These are phyloP conservation scores for Macrolepiota dolichaula DNA, from an alignment of 768 basidiomycete genomes.

Conservation along the genomic window DNA sequence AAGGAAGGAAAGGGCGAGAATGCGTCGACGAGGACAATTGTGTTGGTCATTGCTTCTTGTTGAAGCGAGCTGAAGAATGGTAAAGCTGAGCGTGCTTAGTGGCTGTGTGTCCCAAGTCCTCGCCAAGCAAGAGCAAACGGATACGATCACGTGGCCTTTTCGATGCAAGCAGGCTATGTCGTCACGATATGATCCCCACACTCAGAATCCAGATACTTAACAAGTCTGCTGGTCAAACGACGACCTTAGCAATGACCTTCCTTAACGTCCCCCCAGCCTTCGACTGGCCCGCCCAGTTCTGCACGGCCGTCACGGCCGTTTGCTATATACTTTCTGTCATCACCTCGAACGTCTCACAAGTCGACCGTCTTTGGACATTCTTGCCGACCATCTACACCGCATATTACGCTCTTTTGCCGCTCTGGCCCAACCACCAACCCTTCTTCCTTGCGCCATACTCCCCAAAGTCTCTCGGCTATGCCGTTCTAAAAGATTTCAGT, in stretches of 20 bases:
- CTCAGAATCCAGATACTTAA: neutral
- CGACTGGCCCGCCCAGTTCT: slow-evolving; percentile 65
- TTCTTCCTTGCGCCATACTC: slow-evolving; percentile 51
- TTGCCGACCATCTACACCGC: slow-evolving; percentile 79
- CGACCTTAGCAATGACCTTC: slow-evolving; percentile 19
- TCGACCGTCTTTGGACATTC: slow-evolving; percentile 82
- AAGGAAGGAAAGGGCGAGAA: slow-evolving; percentile 38
- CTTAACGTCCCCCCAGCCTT: slow-evolving; percentile 34
- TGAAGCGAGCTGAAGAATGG: neutral
- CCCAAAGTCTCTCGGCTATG: slow-evolving; percentile 42
- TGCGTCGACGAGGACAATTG: slow-evolving; percentile 35
- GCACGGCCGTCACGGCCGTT: slow-evolving; percentile 38
- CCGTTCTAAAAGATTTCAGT: slow-evolving; percentile 47
- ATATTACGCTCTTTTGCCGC: slow-evolving; percentile 76
- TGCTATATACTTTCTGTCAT: slow-evolving; percentile 62
- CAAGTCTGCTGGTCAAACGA: neutral
- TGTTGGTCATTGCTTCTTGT: slow-evolving; percentile 17
- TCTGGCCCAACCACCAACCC: slow-evolving; percentile 41
- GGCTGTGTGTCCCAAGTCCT: neutral
- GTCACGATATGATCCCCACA: neutral
- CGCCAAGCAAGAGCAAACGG: neutral
- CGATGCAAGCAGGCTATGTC: neutral
- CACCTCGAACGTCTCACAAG: slow-evolving; percentile 82
- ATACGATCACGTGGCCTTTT: neutral
- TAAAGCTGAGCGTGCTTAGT: neutral